Evolutionary conservation across 2,329 filamentous ascomycete genomes (phyloP).

Genomic region (Metarhizium humberi): DNA sequence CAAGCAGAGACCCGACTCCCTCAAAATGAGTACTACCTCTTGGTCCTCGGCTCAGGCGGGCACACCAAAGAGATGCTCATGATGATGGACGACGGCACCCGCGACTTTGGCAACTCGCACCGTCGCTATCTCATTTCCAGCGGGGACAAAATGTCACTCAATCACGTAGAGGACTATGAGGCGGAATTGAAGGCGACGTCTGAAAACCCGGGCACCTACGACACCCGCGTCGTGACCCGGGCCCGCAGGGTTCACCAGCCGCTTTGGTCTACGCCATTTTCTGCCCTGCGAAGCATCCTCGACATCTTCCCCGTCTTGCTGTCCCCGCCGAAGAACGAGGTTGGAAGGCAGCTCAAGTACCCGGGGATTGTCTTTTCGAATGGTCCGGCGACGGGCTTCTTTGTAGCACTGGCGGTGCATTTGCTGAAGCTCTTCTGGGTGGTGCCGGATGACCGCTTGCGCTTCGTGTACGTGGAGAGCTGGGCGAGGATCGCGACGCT

Average conservation of each 20-base stretch:
- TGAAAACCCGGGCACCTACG: constrained; percentile 40
- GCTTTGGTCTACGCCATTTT: constrained; percentile 62
- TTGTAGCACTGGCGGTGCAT: constrained; percentile 49
- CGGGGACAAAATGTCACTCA: constrained; percentile 60
- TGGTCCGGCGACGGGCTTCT: constrained; percentile 79
- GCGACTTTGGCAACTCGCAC: constrained; percentile 42
- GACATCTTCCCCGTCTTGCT: constrained; percentile 50
- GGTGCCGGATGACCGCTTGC: constrained; percentile 47
- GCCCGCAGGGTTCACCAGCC: constrained; percentile 78
- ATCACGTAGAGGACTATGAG: constrained; percentile 53
- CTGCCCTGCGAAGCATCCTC: constrained; percentile 55
- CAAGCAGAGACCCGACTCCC: not conserved
- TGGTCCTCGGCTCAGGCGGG: constrained; percentile 85
- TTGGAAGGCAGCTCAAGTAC: constrained; percentile 26
- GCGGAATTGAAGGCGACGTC: constrained; percentile 19
- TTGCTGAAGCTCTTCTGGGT: constrained; percentile 35
- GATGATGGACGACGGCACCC: constrained; percentile 58
- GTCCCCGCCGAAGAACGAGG: constrained; percentile 17
- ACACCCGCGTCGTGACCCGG: constrained; percentile 60
- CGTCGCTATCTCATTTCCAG: constrained; percentile 75
- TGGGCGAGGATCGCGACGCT: constrained; percentile 79
- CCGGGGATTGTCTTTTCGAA: constrained; percentile 79
- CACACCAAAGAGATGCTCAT: constrained; percentile 93
- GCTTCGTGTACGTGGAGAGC: constrained; percentile 80
- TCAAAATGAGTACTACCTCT: constrained; percentile 47